Evolutionary conservation across 2,329 filamentous ascomycete species (phyloP).

Genomic region (Xylariaceae sp.): DNA sequence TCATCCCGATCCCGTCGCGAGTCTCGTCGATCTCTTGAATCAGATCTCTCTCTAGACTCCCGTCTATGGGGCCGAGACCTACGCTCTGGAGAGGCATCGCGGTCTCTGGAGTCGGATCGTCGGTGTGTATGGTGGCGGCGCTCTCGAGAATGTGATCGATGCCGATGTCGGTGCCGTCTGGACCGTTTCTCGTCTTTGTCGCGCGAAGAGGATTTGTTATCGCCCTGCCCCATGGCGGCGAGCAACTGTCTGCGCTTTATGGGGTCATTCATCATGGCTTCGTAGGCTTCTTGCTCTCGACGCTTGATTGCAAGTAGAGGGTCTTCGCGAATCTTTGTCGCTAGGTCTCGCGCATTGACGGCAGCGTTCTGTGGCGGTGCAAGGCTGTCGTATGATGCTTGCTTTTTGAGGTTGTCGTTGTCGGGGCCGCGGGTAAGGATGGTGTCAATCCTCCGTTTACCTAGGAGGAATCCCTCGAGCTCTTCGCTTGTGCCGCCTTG

Average conservation of each 20-base stretch:
- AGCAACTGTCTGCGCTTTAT: conserved; percentile 65
- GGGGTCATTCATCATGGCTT: conserved; percentile 75
- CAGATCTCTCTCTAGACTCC: conserved; percentile 39
- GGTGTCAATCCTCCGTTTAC: conserved; percentile 86
- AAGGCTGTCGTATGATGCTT: conserved; percentile 56
- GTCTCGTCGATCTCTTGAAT: conserved; percentile 25
- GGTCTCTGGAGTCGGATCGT: conserved; percentile 35
- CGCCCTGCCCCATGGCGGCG: conserved; percentile 55
- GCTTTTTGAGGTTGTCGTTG: conserved; percentile 75
- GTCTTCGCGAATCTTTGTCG: conserved; percentile 83
- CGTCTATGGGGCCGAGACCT: conserved; percentile 43
- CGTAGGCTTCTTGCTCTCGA: conserved; percentile 79
- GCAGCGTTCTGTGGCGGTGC: conserved; percentile 60
- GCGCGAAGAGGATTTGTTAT: conserved; percentile 38
- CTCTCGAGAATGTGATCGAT: conserved; percentile 32
- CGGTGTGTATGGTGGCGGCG: conserved; percentile 41
- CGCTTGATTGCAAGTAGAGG: conserved; percentile 90
- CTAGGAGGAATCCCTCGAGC: conserved; percentile 87
- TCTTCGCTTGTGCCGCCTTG: conserved; percentile 78
- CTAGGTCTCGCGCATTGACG: conserved; percentile 73
- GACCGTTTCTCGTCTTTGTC: conserved; percentile 43
- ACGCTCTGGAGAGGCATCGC: conserved; percentile 37
- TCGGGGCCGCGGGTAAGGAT: conserved; percentile 76
- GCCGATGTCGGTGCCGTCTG: conserved; percentile 36
- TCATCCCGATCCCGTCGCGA: conserved; percentile 20